Percentiles rank a stretch among this genome's conserved stretches.
Conservation (phyloP, 2,329 filamentous ascomycete genomes). For the Tolypocladium nubicola region DNA sequence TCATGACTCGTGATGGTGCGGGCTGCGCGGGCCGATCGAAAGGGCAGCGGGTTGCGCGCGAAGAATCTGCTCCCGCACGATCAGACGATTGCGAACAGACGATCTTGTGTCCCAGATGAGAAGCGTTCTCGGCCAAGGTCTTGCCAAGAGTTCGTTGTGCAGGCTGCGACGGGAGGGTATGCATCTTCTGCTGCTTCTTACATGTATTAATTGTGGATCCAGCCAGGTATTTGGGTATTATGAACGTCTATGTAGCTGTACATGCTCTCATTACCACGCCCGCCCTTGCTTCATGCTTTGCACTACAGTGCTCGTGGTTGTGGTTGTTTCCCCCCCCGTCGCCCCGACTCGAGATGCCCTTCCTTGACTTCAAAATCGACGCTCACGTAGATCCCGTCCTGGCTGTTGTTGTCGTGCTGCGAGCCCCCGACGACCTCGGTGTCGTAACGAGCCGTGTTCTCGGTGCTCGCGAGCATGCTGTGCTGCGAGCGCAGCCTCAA, state of each 20-base stretch:
- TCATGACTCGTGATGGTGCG: background rate
- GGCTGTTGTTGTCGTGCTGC: constrained; percentile 12
- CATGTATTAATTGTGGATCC: background rate
- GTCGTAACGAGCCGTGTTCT: constrained; percentile 12
- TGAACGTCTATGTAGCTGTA: background rate
- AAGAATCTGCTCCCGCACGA: background rate
- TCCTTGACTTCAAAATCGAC: constrained; percentile 26
- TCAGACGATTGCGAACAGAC: background rate
- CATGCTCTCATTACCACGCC: background rate
- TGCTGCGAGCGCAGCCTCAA: constrained; percentile 19
- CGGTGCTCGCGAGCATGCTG: constrained; percentile 13
- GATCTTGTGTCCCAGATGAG: background rate
- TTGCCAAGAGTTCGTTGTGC: background rate
- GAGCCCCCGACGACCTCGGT: constrained; percentile 11
- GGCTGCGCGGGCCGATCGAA: background rate
- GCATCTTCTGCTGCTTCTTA: background rate
- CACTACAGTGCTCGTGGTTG: background rate
- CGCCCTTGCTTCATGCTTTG: background rate
- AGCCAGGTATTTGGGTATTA: background rate
- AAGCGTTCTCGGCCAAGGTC: background rate
- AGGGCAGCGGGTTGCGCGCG: background rate
- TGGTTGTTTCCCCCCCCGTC: background rate
- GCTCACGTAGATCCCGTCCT: constrained; percentile 22
- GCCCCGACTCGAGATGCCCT: constrained; percentile 2
- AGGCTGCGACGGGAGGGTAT: background rate